Conservation (phyloP, 2,329 filamentous ascomycete genomes). For the Cladosporium cucumerinum region DNA sequence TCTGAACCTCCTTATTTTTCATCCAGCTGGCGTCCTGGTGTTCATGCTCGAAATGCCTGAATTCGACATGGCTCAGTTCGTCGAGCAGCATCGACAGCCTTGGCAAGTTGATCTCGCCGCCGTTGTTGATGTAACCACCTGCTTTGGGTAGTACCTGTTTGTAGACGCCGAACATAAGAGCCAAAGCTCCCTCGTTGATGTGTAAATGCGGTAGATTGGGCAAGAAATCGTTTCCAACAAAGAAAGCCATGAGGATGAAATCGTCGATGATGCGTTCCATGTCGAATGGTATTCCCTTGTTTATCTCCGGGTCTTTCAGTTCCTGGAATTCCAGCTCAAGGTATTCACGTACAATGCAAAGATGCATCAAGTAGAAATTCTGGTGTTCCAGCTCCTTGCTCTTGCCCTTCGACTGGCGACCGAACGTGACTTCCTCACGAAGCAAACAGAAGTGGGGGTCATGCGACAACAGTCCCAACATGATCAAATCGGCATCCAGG, state of each 20-base stretch:
- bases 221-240: slow-evolving; percentile 98
- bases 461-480: slow-evolving; percentile 94
- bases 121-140: slow-evolving; percentile 94
- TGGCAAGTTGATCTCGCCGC: slow-evolving; percentile 83
- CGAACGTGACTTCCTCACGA: slow-evolving; percentile 96
- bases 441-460: slow-evolving; percentile 97
- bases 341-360: slow-evolving; percentile 97
- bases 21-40: slow-evolving; percentile 89
- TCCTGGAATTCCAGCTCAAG: slow-evolving; percentile 96
- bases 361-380: slow-evolving; percentile 95
- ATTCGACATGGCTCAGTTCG: slow-evolving; percentile 83
- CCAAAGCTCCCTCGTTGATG: slow-evolving; percentile 96
- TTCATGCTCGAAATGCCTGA: slow-evolving; percentile 88
- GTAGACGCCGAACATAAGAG: slow-evolving; percentile 96
- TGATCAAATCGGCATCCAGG: slow-evolving; percentile 95
- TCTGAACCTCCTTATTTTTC: slow-evolving; percentile 75
- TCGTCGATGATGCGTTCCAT: slow-evolving; percentile 97
- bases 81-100: slow-evolving; percentile 74
- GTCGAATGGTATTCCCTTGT: slow-evolving; percentile 73
- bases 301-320: slow-evolving; percentile 66
- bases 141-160: slow-evolving; percentile 83
- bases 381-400: slow-evolving; percentile 97
- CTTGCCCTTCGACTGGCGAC: slow-evolving; percentile 79
- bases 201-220: slow-evolving; percentile 94
- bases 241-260: slow-evolving; percentile 99